A percentile compares a stretch with the other conserved stretches of the same genome.
phyloP scores from a whole-genome alignment of 192 early-diverging fungal genomes.

The Entophlyctis luteolus region DNA sequence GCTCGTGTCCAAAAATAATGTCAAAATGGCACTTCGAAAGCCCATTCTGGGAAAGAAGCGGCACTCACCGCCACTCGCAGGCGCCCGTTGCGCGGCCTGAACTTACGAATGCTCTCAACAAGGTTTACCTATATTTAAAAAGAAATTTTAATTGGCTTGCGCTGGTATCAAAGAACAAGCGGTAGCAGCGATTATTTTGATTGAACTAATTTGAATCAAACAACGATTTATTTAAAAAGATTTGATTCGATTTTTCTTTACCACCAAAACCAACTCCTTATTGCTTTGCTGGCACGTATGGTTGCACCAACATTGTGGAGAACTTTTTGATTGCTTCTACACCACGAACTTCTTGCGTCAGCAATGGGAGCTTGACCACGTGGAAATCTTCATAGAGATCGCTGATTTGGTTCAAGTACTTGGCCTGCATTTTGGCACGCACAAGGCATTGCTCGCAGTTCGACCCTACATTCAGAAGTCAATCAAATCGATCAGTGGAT shows the following conservation, averaged over 20 bases:
- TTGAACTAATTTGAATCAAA: no score
- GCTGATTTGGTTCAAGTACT: conserved; percentile 97
- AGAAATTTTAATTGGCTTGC: not conserved
- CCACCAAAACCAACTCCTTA: not conserved
- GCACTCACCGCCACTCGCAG: no score
- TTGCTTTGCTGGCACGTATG: conserved; percentile 45
- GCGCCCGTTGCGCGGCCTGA: no score
- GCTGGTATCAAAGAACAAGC: not conserved
- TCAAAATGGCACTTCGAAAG: no score
- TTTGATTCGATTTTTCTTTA: not conserved
- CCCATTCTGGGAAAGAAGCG: no score
- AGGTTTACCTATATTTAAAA: no score
- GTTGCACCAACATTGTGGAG: conserved; percentile 85
- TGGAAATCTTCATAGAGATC: conserved; percentile 99
- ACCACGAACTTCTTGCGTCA: conserved; percentile 95
- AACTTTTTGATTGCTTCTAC: conserved; percentile 89
- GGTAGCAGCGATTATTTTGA: not conserved
- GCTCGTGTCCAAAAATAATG: no score
- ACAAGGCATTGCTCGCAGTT: conserved; percentile 73
- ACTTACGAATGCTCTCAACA: no score
- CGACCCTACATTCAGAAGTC: conserved; percentile 28
- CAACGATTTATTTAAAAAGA: no score
- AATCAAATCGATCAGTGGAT: not conserved
- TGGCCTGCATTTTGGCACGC: conserved; percentile 96
- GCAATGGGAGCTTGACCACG: conserved; percentile 85